These are phyloP conservation scores for Fusarium sublunatum DNA, from an alignment of 2,329 filamentous ascomycete genomes.

Conservation along the genomic window DNA sequence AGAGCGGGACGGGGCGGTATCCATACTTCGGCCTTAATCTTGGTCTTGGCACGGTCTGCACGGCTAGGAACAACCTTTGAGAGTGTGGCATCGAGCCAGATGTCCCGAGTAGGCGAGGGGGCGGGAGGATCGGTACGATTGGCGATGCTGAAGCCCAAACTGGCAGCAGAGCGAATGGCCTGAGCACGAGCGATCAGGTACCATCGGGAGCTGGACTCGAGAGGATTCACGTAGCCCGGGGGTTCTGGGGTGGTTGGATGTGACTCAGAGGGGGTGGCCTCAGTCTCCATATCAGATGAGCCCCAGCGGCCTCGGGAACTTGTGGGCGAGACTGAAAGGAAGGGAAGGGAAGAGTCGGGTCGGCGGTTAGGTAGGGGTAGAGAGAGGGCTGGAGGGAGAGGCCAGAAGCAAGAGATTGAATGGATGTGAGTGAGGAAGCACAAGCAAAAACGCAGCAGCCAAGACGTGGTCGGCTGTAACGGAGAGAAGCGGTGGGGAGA, in stretches of 20 bases:
- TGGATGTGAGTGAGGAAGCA: conserved; percentile 17
- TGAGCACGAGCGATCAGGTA: conserved; percentile 56
- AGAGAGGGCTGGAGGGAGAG: conserved; percentile 10
- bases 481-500: conserved; percentile 35
- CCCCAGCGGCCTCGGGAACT: conserved; percentile 13
- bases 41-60: conserved; percentile 49
- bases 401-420: conserved; percentile 3
- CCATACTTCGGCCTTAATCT: conserved; percentile 61
- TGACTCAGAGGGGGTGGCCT: conserved; percentile 45
- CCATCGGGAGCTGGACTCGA: conserved; percentile 58
- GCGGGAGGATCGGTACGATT: conserved; percentile 57
- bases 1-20: conserved; percentile 50
- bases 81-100: conserved; percentile 58
- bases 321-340: conserved; percentile 24
- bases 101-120: conserved; percentile 52
- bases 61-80: conserved; percentile 50
- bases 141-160: conserved; percentile 56
- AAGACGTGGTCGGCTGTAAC: conserved; percentile 32
- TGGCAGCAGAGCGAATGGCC: conserved; percentile 58
- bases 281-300: conserved; percentile 43
- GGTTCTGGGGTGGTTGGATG: conserved; percentile 49
- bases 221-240: conserved; percentile 57
- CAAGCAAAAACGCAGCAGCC: conserved; percentile 22
- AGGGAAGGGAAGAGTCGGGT: conserved; percentile 6
- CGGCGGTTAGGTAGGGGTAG: conserved; percentile 8